Base-by-base conservation (phyloP, 2,329 filamentous ascomycete genomes). In the Aaosphaeria arxii region DNA sequence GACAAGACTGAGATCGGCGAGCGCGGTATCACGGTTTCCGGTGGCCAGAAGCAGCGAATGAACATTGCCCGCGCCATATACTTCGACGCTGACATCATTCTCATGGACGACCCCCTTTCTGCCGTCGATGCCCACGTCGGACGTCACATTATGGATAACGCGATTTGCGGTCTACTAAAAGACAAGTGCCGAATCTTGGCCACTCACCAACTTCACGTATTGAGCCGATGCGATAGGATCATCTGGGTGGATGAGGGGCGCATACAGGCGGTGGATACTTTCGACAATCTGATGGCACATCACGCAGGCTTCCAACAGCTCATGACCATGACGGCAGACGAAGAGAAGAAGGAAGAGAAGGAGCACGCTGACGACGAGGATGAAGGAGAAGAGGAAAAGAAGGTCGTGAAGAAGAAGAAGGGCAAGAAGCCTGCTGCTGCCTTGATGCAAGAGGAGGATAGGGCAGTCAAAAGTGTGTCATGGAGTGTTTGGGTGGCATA, bases 1-100 rank as follows among this genome's bases (percentile, higher is more conserved):
- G 94, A 97, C 60, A 71, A 81, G 58, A 99, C 92, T 0, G 92
- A 97, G 68, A 96, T 97, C 62, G 94, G 92, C 29, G 94, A 97
- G 70, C 85, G 91, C 52, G 92, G 94, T 45, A 96, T 97, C 62
- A 97, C 91, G 1, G 88, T 97, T 1, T 96, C 91, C 13, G 92
- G 94, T 48, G 92, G 92, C 1, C 92, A 97, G 70, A 96, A 96
- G 70, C 92, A 96, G 69, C 84, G 94, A 7, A 77, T 96, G 57
- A 97, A 96, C 65, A 96, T 97, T 62, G 94, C 94, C 13, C 82
- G 94, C 46, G 83, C 83, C 1, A 85, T 86, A 46, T 86, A 85
- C 60, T 85, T 84, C 63, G 72, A 85, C 53, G 78, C 82, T 1
- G 81, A 84, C 52, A 77, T 85, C 43, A 71, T 85, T 2, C 72